Base-by-base conservation (phyloP, 2,329 filamentous ascomycete genomes). In the Ceratocystis albifundus region DNA sequence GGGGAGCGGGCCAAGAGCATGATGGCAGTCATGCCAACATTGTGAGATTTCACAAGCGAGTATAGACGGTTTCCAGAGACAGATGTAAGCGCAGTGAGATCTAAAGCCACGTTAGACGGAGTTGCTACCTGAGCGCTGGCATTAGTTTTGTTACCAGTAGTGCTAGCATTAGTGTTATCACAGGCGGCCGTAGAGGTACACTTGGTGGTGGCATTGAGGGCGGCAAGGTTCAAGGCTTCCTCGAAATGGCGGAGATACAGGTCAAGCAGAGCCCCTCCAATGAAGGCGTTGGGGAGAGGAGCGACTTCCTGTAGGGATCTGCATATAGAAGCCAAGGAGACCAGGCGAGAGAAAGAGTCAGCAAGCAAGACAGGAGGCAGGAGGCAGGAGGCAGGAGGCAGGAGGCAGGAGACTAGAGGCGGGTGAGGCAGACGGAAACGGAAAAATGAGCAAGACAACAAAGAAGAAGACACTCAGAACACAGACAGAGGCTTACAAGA, bases 261-360 rank as follows among this genome's bases (percentile, higher is more conserved):
- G 30, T 80, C 80, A 45, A 97, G 77, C 70, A 89, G 88, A 22
- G 88, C 87, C 46, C 89, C 88, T 36, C 93, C 93, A 59, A 96
- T 86, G 74, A 97, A 96, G 28, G 89, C 85, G 72, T 90, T 85
- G 64, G 87, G 83, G 62, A 97, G 82, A 0, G 94, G 94, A 8
- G 92, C 88, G 69, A 96, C 81, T 76, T 99, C 94, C 76, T 99
- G 92, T 20, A 99, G 82, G 80, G 91, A 90, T 79, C 74, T 87
- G 74, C 7, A n/a, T 12, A 44, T 5, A 61, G 32, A 6, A 1
- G 25, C 17, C 4, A 57, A 44, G 36, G 5, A 17, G 8, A 50
- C 12, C 2, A 36, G 20, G 55, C 20, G 63, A 7, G 8, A 50
- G 28, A 44, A 22, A 50, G 44, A 6, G 36, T 41, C 36, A 41